Evolutionary conservation across 495 filamentous ascomycete genomes (phyloP).

Genomic region (Penicillium cosmopolitanum): DNA sequence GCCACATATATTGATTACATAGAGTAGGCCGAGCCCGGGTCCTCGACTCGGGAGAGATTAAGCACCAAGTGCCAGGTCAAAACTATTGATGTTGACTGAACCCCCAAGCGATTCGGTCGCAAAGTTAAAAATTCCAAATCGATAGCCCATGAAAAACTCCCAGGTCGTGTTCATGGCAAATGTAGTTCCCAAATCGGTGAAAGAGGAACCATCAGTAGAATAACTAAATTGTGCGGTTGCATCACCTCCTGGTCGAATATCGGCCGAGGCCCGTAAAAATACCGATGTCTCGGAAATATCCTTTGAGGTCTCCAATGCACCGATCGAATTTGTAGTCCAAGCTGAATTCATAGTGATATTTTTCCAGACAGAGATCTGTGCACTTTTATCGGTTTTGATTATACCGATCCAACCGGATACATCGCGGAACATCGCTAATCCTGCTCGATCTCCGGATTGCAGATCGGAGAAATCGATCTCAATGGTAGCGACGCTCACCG

Average conservation of each 20-base stretch:
- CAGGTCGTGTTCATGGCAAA: slow-evolving; percentile 50
- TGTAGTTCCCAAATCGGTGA: slow-evolving; percentile 42
- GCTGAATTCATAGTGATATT: slow-evolving; percentile 27
- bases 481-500: slow-evolving; percentile 49
- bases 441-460: slow-evolving; percentile 54
- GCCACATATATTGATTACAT: no score
- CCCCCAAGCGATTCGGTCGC: slow-evolving; percentile 58
- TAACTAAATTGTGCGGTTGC: slow-evolving; percentile 51
- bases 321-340: slow-evolving; percentile 47
- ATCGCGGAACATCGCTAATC: slow-evolving; percentile 56
- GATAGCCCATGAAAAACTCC: slow-evolving; percentile 59
- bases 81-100: slow-evolving; percentile 27
- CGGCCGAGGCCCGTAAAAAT: slow-evolving; percentile 47
- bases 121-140: slow-evolving; percentile 61
- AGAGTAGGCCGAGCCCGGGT: no score
- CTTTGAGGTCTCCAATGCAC: slow-evolving; percentile 16
- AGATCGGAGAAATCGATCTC: slow-evolving; percentile 49
- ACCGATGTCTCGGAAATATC: slow-evolving; percentile 35
- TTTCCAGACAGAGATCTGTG: slow-evolving; percentile 25
- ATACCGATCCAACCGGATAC: slow-evolving; percentile 56
- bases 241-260: slow-evolving; percentile 42
- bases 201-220: slow-evolving; percentile 52
- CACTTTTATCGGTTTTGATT: slow-evolving; percentile 25
- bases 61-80: neutral
- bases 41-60: neutral